Percentiles rank a stretch among this genome's conserved stretches.
Conservation (phyloP, 2,329 filamentous ascomycete genomes). For the Dothistroma septosporum region DNA sequence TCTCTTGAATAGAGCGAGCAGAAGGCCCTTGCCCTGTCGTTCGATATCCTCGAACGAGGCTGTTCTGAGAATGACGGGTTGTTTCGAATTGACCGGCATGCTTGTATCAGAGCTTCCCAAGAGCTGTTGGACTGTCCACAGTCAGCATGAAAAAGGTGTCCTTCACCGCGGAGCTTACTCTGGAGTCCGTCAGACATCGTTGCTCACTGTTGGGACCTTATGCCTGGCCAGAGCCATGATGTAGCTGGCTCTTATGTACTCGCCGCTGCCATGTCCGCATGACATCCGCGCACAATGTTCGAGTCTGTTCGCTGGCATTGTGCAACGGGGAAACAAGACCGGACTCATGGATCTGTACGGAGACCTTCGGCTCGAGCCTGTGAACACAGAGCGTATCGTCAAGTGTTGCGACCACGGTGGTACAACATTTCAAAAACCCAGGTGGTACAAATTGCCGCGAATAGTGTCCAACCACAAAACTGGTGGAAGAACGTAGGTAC, state of each 20-base stretch:
- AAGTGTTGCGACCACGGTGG: not conserved
- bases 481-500: not conserved
- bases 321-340: not conserved
- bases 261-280: not conserved
- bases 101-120: not conserved
- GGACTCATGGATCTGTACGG: not conserved
- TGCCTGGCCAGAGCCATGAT: not conserved
- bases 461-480: not conserved
- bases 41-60: not conserved
- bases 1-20: not conserved
- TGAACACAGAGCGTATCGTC: not conserved
- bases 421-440: not conserved
- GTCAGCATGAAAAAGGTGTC: not conserved
- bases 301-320: not conserved
- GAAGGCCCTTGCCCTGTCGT: not conserved
- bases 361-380: not conserved
- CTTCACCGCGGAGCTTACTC: not conserved
- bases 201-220: not conserved
- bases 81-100: not conserved
- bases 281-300: not conserved
- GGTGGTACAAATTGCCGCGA: not conserved
- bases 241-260: not conserved
- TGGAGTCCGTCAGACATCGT: not conserved
- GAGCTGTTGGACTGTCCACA: not conserved
- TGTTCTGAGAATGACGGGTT: not conserved